Evolutionary conservation across 441 rosid species (phyloP), one percentile per base, ranked within the genome.

Genomic region (Viola pubescens): DNA sequence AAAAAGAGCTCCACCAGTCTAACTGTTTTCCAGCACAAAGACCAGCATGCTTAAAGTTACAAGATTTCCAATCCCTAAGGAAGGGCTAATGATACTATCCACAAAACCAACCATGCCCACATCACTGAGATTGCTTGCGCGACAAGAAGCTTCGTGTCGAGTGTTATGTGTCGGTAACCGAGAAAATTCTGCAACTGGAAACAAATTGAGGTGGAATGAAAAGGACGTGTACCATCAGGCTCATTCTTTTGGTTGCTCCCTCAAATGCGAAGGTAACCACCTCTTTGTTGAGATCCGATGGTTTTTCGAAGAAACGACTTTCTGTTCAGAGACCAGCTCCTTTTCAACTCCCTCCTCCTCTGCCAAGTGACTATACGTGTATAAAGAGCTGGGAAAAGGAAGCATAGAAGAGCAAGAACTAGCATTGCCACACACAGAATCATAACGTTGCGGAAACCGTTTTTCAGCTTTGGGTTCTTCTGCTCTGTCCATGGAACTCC

Each of bases 401-500:
- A 86, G 72, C 95, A 94, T 8, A 79, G 64, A 62, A 90, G 77
- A 54, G 85, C 75, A 3, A 80, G 64, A 51, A 73, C 42, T 54
- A 90, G 64, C 83, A 79, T 81, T 46, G 58, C 89, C 7, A 79
- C 53, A 46, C 96, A 94, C 0, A 94, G 68, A 66, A 86, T 48
- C 86, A 94, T 82, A 4, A 94, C 98, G 40, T 94, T 94, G 61
- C 79, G 83, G 64, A 94, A 94, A 48, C 98, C 97, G 2, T 88
- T 82, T 59, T 78, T 60, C 9, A 81, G 26, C 26, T 59, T 70
- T 0, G 94, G 92, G 42, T 83, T 65, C 16, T 58, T 74, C 62
- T 94, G 96, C 54, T 72, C 81, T 0, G 98, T 94, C 98, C 98
- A 94, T 37, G 97, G 98, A 70, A 94, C 97, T 68, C 98, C 98